Conservation (phyloP, 106 monocot genomes). For the Amphibolis antarctica region DNA sequence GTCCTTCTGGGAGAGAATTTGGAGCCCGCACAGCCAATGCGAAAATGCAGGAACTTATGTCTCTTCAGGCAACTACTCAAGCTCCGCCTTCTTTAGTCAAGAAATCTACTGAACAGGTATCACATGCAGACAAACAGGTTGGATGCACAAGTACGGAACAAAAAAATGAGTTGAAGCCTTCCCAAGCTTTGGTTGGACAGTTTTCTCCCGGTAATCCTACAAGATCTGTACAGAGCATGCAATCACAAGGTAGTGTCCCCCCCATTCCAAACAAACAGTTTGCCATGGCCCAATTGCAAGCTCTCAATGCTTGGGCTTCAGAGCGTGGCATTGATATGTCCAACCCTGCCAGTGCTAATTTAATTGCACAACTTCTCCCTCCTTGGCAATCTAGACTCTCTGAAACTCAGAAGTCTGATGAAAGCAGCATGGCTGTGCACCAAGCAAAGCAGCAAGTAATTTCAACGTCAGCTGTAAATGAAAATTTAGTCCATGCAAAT, state of each 20-base stretch:
- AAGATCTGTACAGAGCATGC: conserved; percentile 33
- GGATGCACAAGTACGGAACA: conserved; percentile 26
- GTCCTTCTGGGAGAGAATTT: conserved; percentile 33
- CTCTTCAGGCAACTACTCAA: conserved; percentile 40
- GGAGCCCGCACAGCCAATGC: conserved; percentile 29
- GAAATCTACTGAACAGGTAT: conserved; percentile 32
- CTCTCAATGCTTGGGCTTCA: conserved; percentile 77
- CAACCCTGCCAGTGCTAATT: conserved; percentile 50
- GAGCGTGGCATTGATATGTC: conserved; percentile 76
- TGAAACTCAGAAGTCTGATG: conserved; percentile 44
- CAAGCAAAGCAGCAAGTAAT: conserved; percentile 33
- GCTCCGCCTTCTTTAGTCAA: conserved; percentile 17
- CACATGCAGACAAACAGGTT: conserved; percentile 27
- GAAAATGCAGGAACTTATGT: conserved; percentile 74
- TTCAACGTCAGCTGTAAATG: conserved; percentile 44
- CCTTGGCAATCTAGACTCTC: conserved; percentile 48
- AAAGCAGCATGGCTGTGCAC: conserved; percentile 23
- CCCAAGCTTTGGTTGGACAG: conserved; percentile 30
- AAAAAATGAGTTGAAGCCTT: conserved; percentile 34
- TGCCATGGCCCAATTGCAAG: conserved; percentile 58
- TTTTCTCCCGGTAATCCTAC: conserved; percentile 18
- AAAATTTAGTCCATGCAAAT: conserved; percentile 44
- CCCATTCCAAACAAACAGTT: conserved; percentile 41
- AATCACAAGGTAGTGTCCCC: conserved; percentile 23
- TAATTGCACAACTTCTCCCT: conserved; percentile 64